Percentiles rank a stretch among this genome's conserved stretches.
These are phyloP conservation scores for Beta vulgaris DNA, from an alignment of 148 eudicot species.

Conservation along the genomic window DNA sequence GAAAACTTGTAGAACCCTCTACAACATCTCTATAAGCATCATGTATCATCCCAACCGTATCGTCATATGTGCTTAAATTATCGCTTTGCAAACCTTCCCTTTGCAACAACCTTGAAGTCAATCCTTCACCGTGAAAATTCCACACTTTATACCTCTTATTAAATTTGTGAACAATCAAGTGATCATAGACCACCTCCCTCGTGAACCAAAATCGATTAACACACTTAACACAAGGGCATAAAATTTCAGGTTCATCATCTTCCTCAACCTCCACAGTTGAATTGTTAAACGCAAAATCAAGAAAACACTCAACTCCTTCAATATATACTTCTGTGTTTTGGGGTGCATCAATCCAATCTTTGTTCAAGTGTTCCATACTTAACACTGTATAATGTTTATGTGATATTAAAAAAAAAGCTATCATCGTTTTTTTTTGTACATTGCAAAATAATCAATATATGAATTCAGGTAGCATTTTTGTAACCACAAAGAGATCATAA, in stretches of 20 bases:
- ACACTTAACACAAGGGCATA: constrained; percentile 8
- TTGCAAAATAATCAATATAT: no score
- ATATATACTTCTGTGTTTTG: neutral
- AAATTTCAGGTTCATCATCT: constrained; percentile 12
- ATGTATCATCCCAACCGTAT: constrained; percentile 1
- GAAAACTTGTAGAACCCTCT: neutral
- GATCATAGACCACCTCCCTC: constrained; percentile 4
- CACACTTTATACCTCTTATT: neutral
- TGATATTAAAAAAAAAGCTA: no score
- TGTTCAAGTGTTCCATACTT: neutral
- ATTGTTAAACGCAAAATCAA: neutral
- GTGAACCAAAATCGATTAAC: constrained; percentile 10
- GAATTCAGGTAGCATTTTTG: no score
- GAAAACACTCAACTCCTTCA: neutral
- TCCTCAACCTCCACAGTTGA: neutral
- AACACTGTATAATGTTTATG: neutral
- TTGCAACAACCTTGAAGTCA: neutral
- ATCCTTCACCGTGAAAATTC: constrained; percentile 19
- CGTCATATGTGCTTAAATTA: neutral
- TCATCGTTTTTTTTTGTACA: no score
- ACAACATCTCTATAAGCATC: neutral
- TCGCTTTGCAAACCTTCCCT: neutral
- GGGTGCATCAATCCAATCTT: constrained; percentile 18
- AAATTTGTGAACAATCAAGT: constrained; percentile 6
- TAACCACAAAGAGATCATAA: no score